These are phyloP conservation scores for Paraurostyla sp. DNA, from an alignment of 73 alveolate species.

Conservation along the genomic window DNA sequence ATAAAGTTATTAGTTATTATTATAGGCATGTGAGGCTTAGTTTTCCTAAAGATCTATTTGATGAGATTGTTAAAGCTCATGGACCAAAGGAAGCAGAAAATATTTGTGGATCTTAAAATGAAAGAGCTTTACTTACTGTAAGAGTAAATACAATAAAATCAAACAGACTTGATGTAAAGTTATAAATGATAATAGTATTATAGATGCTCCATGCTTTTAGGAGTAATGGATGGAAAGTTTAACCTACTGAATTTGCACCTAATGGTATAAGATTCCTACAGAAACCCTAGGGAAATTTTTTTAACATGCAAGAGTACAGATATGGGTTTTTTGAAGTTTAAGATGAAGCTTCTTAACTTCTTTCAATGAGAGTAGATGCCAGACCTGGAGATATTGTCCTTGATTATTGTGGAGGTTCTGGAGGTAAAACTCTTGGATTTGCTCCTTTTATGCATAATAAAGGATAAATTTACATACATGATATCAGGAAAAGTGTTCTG, in stretches of 20 bases:
- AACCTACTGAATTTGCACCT: constrained; percentile 78
- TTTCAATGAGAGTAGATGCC: constrained; percentile 86
- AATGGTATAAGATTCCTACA: constrained; percentile 73
- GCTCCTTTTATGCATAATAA: constrained; percentile 64
- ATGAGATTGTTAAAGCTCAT: constrained; percentile 73
- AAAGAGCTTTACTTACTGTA: constrained; percentile 79
- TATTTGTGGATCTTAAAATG: constrained; percentile 70
- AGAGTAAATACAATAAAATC: constrained; percentile 84
- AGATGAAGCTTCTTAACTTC: constrained; percentile 86
- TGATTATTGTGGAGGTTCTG: constrained; percentile 84
- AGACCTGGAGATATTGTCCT: constrained; percentile 83
- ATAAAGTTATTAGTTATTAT: background rate
- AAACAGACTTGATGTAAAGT: constrained; percentile 66
- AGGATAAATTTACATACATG: constrained; percentile 80
- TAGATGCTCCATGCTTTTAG: constrained; percentile 62
- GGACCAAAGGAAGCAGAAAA: constrained; percentile 83
- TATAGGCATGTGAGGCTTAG: constrained; percentile 78
- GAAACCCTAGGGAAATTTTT: constrained; percentile 78
- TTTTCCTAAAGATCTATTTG: constrained; percentile 84
- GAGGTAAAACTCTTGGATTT: constrained; percentile 73
- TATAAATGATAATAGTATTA: background rate
- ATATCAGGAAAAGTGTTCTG: constrained; percentile 77
- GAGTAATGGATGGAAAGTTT: constrained; percentile 57
- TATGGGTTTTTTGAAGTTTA: constrained; percentile 84
- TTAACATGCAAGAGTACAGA: constrained; percentile 73